These are phyloP conservation scores for Stephanodiscus minutulus DNA, from an alignment of 108 stramenopile genomes.

Conservation along the genomic window DNA sequence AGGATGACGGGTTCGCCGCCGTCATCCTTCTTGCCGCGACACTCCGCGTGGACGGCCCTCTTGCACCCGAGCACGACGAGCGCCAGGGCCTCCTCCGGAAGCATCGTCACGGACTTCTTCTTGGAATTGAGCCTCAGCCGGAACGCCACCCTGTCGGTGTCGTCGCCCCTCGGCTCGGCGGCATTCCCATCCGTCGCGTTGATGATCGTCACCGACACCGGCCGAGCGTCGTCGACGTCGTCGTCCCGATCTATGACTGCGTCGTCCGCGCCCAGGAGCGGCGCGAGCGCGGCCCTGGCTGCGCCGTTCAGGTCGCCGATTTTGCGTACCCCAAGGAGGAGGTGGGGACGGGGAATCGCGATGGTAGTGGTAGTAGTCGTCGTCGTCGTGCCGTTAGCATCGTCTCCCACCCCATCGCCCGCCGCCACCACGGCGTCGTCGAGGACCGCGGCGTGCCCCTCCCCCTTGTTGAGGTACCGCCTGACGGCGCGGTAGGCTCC, in stretches of 20 bases:
- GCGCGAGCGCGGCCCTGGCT: constrained; percentile 17
- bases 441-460: constrained; percentile 51
- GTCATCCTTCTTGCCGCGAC: constrained; percentile 29
- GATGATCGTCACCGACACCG: neutral
- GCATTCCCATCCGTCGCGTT: constrained; percentile 51
- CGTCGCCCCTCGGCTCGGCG: constrained; percentile 60
- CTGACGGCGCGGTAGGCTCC: constrained; percentile 74
- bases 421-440: constrained; percentile 44
- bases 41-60: constrained; percentile 13
- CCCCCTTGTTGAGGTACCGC: constrained; percentile 68
- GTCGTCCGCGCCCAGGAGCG: constrained; percentile 25
- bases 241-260: constrained; percentile 28
- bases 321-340: constrained; percentile 67
- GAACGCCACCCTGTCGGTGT: constrained; percentile 79
- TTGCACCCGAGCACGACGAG: constrained; percentile 62
- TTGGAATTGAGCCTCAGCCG: constrained; percentile 62
- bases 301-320: constrained; percentile 54
- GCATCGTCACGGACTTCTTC: constrained; percentile 75
- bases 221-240: constrained; percentile 42
- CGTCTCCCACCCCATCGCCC: constrained; percentile 7
- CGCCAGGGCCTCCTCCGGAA: constrained; percentile 77
- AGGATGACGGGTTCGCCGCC: neutral
- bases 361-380: no score
- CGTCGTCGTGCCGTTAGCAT: constrained; percentile 3
- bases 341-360: constrained; percentile 57